These are phyloP conservation scores for Cyberlindnera bimundalis DNA, from an alignment of 805 yeast genomes.

Conservation along the genomic window DNA sequence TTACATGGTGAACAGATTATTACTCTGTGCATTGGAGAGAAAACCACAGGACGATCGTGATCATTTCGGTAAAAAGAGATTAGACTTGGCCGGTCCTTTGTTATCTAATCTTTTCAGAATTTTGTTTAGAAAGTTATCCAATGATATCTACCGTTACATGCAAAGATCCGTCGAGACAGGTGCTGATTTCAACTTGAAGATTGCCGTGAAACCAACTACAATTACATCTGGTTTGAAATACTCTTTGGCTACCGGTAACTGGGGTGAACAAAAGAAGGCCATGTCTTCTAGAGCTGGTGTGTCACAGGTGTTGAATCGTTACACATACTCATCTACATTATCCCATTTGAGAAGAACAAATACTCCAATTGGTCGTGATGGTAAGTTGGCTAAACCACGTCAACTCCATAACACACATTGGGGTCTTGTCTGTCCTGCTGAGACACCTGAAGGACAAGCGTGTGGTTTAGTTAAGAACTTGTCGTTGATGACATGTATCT, in stretches of 20 bases:
- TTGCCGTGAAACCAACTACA: slow-evolving; percentile 96
- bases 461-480: slow-evolving; percentile 98
- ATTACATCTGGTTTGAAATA: slow-evolving; percentile 96
- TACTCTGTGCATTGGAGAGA: slow-evolving; percentile 94
- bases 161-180: slow-evolving; percentile 98
- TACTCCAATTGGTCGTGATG: slow-evolving; percentile 99
- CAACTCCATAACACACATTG: slow-evolving; percentile 99
- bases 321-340: slow-evolving; percentile 96
- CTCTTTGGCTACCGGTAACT: slow-evolving; percentile 98
- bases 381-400: slow-evolving; percentile 98
- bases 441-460: slow-evolving; percentile 99
- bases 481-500: slow-evolving; percentile 94
- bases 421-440: slow-evolving; percentile 99
- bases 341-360: slow-evolving; percentile 99
- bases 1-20: slow-evolving; percentile 93
- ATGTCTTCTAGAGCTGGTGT: slow-evolving; percentile 99
- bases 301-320: slow-evolving; percentile 95
- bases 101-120: slow-evolving; percentile 93
- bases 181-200: slow-evolving; percentile 91
- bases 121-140: slow-evolving; percentile 89
- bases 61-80: slow-evolving; percentile 97
- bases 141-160: slow-evolving; percentile 96
- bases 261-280: slow-evolving; percentile 99
- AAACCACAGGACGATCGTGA: slow-evolving; percentile 99
- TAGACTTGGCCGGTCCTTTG: slow-evolving; percentile 97